phyloP scores from a whole-genome alignment of 2,329 filamentous ascomycete species.

The Neopestalotiopsis clavispora region DNA sequence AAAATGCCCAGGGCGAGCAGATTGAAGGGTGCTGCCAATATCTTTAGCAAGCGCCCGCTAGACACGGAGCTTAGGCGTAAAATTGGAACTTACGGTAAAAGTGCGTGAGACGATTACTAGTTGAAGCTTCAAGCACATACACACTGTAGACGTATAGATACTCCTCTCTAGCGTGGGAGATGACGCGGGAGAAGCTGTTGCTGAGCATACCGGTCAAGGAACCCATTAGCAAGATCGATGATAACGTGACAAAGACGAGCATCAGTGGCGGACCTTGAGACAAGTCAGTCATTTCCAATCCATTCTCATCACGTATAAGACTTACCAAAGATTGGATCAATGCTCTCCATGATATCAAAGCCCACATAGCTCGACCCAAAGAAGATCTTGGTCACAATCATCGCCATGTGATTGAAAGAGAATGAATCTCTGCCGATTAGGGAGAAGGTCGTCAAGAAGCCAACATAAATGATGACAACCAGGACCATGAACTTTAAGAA shows the following conservation, averaged over 20 bases:
- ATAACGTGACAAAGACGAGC: constrained; percentile 78
- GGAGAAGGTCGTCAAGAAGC: constrained; percentile 87
- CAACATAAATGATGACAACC: constrained; percentile 81
- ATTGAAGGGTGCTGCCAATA: constrained; percentile 64
- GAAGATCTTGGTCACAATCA: constrained; percentile 80
- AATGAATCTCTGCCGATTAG: constrained; percentile 75
- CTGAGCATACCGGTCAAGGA: constrained; percentile 79
- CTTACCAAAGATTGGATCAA: constrained; percentile 58
- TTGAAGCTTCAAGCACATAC: constrained; percentile 69
- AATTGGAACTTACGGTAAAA: constrained; percentile 56
- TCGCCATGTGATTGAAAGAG: constrained; percentile 70
- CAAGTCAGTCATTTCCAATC: not conserved
- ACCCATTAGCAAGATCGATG: constrained; percentile 79
- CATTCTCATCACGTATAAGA: not conserved
- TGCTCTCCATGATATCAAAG: constrained; percentile 69
- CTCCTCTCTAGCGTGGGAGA: constrained; percentile 71
- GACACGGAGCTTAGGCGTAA: not conserved
- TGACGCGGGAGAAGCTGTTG: constrained; percentile 73
- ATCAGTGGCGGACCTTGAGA: constrained; percentile 58
- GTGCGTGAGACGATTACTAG: constrained; percentile 70
- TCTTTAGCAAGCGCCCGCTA: not conserved
- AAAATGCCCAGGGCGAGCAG: constrained; percentile 74
- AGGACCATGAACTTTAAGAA: constrained; percentile 78
- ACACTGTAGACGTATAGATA: constrained; percentile 78
- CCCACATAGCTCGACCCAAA: constrained; percentile 78